Conservation (phyloP, 257 asterid genomes). For the Solanum ahanhuiri region DNA sequence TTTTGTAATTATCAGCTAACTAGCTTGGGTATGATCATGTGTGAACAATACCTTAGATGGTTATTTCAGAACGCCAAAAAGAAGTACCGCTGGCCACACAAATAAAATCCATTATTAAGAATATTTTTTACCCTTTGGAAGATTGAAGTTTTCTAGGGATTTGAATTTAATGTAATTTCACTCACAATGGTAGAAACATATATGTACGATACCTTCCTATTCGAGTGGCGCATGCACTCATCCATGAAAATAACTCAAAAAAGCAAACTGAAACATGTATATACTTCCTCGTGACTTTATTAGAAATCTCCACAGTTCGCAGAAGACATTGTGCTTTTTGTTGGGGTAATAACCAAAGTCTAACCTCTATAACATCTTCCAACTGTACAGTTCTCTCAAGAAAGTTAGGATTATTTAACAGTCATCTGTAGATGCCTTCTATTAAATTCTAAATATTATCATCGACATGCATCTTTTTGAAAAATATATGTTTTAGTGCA, state of each 20-base stretch:
- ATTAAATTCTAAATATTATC: constrained; percentile 4
- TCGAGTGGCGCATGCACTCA: constrained; percentile 68
- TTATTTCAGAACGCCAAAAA: too few relatives aligned
- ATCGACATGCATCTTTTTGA: too few relatives aligned
- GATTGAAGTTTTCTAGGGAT: too few relatives aligned
- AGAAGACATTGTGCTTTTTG: constrained; percentile 79
- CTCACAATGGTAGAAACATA: not conserved
- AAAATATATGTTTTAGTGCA: too few relatives aligned
- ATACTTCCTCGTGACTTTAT: not conserved
- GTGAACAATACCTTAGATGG: too few relatives aligned
- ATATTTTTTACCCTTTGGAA: too few relatives aligned
- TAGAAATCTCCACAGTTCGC: constrained; percentile 72
- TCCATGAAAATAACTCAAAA: constrained; percentile 89
- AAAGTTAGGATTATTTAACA: constrained; percentile 52
- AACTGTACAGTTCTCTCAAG: constrained; percentile 37
- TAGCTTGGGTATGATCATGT: too few relatives aligned
- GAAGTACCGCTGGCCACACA: too few relatives aligned
- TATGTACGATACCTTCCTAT: constrained; percentile 40
- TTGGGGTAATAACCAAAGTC: constrained; percentile 58
- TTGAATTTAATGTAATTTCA: too few relatives aligned
- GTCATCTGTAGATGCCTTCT: constrained; percentile 35
- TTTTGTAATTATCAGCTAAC: too few relatives aligned
- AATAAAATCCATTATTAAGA: too few relatives aligned
- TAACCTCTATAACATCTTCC: constrained; percentile 59
- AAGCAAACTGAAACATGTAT: constrained; percentile 47